These are phyloP conservation scores for Penicillium mononematosum DNA, from an alignment of 495 filamentous ascomycete genomes.

Conservation along the genomic window DNA sequence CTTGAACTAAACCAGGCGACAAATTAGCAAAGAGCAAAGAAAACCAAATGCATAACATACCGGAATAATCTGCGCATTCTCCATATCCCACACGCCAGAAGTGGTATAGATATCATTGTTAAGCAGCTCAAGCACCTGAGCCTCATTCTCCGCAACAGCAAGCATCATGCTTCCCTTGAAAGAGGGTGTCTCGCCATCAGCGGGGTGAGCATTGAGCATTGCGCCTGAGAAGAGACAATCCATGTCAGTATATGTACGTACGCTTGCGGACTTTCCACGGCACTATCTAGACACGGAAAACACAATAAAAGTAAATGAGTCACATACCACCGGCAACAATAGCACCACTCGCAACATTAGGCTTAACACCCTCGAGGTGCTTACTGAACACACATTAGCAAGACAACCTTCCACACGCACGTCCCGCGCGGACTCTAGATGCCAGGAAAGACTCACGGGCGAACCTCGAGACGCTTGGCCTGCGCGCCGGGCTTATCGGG, in stretches of 20 bases:
- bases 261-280: neutral
- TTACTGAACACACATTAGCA: slow-evolving; percentile 17
- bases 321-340: slow-evolving; percentile 42
- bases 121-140: slow-evolving; percentile 64
- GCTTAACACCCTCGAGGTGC: slow-evolving; percentile 38
- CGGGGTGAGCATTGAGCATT: slow-evolving; percentile 64
- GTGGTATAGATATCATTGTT: slow-evolving; percentile 69
- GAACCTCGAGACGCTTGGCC: slow-evolving; percentile 66
- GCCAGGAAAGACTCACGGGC: slow-evolving; percentile 55
- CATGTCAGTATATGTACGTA: neutral
- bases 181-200: slow-evolving; percentile 58
- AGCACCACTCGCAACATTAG: slow-evolving; percentile 32
- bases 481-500: slow-evolving; percentile 71
- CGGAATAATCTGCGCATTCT: slow-evolving; percentile 60
- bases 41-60: slow-evolving; percentile 26
- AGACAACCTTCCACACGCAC: neutral
- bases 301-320: neutral
- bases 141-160: slow-evolving; percentile 59
- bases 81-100: slow-evolving; percentile 79
- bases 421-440: neutral
- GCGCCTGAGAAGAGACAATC: slow-evolving; percentile 53
- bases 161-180: slow-evolving; percentile 73
- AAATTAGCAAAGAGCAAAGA: slow-evolving; percentile 9
- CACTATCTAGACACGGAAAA: neutral
- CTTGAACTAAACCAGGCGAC: slow-evolving; percentile 33